These are phyloP conservation scores for Cordyceps cicadae DNA, from an alignment of 2,329 filamentous ascomycete species.

Conservation along the genomic window DNA sequence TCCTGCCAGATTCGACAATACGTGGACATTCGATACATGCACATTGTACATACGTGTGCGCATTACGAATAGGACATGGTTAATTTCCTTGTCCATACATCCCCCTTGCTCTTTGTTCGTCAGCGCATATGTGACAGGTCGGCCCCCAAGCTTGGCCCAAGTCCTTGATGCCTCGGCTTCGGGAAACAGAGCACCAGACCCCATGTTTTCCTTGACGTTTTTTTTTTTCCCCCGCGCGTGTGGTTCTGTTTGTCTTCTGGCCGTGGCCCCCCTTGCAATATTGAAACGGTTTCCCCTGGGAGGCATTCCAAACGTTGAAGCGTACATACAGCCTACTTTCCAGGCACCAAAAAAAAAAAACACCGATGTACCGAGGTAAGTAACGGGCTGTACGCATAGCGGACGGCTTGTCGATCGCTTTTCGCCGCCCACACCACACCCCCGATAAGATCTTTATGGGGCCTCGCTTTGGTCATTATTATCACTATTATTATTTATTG, in stretches of 20 bases:
- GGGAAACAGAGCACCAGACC: neutral
- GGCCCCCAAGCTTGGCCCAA: neutral
- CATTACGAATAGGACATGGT: too few species aligned
- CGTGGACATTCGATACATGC: too few species aligned
- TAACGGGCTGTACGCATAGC: neutral
- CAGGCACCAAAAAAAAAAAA: neutral
- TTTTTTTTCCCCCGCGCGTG: neutral
- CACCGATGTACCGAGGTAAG: slow-evolving; percentile 6
- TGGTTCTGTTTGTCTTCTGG: neutral
- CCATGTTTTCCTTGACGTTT: neutral
- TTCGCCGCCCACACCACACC: neutral
- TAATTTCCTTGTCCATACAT: neutral
- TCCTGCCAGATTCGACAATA: too few species aligned
- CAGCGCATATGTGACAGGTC: neutral
- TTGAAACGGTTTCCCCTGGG: neutral
- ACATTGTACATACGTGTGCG: too few species aligned
- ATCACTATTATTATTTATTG: too few species aligned
- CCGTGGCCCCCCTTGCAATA: neutral
- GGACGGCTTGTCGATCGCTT: neutral
- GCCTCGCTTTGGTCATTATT: too few species aligned
- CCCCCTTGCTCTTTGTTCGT: too few species aligned
- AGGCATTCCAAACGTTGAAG: too few species aligned
- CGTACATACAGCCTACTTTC: neutral
- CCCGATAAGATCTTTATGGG: too few species aligned
- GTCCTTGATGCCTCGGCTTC: neutral